Evolutionary conservation across 148 eudicot species (phyloP).

Genomic region (Dysphania ambrosioides): DNA sequence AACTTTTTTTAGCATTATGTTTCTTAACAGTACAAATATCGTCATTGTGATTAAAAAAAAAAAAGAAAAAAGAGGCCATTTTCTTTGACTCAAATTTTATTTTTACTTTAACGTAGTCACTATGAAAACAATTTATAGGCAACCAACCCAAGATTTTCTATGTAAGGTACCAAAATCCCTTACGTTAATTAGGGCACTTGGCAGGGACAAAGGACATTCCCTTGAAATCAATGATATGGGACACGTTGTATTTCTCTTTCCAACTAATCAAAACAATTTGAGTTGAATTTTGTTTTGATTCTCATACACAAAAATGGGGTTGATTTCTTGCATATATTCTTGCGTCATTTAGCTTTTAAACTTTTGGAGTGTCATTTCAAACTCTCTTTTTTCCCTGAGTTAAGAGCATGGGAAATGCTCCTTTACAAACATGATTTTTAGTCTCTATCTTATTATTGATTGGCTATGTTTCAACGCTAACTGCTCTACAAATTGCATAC

Average conservation of each 20-base stretch:
- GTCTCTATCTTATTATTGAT: too few species aligned
- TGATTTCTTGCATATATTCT: neutral
- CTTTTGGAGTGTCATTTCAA: neutral
- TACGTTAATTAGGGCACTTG: constrained; percentile 20
- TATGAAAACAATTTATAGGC: constrained; percentile 3
- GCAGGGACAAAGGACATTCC: neutral
- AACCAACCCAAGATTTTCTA: neutral
- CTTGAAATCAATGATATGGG: neutral
- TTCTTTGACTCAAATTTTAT: neutral
- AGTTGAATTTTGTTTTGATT: constrained; percentile 3
- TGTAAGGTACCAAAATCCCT: neutral
- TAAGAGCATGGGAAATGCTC: neutral
- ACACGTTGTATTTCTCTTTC: constrained; percentile 9
- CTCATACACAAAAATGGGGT: neutral
- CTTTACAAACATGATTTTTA: neutral
- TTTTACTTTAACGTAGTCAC: neutral
- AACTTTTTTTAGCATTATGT: too few species aligned
- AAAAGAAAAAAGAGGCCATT: neutral
- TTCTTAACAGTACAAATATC: too few species aligned
- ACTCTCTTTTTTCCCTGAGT: neutral
- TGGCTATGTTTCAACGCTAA: too few species aligned
- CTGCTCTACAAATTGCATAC: too few species aligned
- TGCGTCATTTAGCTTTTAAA: neutral
- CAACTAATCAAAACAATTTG: neutral
- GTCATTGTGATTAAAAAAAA: too few species aligned